Base-by-base conservation (phyloP, 2,329 filamentous ascomycete genomes). In the Cercospora berteroae region DNA sequence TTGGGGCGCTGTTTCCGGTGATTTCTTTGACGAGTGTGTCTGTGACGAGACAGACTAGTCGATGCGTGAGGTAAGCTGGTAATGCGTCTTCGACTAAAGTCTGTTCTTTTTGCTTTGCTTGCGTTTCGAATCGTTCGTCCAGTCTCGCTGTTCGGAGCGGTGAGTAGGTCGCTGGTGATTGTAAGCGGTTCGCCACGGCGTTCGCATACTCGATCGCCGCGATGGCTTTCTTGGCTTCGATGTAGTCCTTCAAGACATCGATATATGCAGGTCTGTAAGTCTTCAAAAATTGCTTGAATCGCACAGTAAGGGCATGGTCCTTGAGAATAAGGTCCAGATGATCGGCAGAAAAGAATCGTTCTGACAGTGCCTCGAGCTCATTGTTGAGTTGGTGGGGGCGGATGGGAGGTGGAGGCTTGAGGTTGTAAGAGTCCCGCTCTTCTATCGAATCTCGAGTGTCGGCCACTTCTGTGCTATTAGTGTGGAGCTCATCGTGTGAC, bases 191-290 rank as follows among this genome's bases (percentile, higher is more conserved):
- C 7, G 80, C 80, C 57, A 83, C 67, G 1, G 81, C 77, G 70
- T 82, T 82, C 27, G 81, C 81, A 70, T 82, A 83, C 60, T 81
- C 79, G 9, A 83, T 70, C 0, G 81, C 81, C 6, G 77, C 76
- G 48, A 79, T 76, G 0, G 79, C 81, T 69, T 83, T 83, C 63
- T 79, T 77, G 12, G 76, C 75, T 57, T 81, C 78, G 1, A 80
- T 69, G 71, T 82, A 82, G 18, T 77, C 75, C 5, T 77, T 72
- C 25, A 83, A 74, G 1, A 75, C 68, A 0, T 77, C 74, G 10
- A 76, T 71, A 23, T 77, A 72, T 23, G 78, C 71, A 7, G 80
- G 78, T 55, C 75, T 76, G 67, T 82, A 82, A 59, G 76, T 75
- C 10, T 77, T 73, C 9, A 83, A 70, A 67, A 83, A 83, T 9